These are phyloP conservation scores for Chaetomium sp. DNA, from an alignment of 2,329 filamentous ascomycete genomes.

Conservation along the genomic window DNA sequence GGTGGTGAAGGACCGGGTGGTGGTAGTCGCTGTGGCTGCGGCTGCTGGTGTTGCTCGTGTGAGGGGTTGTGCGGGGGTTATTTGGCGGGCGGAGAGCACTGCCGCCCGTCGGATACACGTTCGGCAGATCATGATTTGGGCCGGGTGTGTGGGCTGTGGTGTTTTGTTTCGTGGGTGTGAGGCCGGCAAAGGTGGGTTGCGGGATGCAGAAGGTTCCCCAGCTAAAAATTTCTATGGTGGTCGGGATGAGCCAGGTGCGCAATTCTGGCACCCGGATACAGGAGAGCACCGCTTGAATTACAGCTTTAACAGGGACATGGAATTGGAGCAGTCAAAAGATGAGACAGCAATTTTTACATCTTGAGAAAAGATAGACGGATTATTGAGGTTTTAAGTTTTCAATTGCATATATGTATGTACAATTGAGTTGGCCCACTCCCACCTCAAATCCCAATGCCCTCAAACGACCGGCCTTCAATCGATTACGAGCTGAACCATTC, in stretches of 20 bases:
- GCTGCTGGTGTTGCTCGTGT: not conserved
- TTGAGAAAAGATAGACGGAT: no score
- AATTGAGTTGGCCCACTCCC: not conserved
- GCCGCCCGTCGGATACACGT: constrained; percentile 46
- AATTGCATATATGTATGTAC: constrained; percentile 20
- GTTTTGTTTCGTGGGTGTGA: constrained; percentile 10
- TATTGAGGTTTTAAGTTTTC: constrained; percentile 5
- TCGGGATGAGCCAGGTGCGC: constrained; percentile 15
- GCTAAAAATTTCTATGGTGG: constrained; percentile 27
- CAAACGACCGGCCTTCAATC: no score
- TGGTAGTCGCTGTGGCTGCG: not conserved
- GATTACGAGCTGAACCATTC: no score
- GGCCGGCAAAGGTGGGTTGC: not conserved
- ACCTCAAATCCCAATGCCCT: no score
- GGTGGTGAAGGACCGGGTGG: constrained; percentile 33
- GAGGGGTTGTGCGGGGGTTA: constrained; percentile 25
- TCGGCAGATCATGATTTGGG: constrained; percentile 37
- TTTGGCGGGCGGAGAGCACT: constrained; percentile 22
- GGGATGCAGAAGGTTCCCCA: constrained; percentile 10
- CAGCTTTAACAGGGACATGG: not conserved
- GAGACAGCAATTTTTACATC: no score
- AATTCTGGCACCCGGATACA: constrained; percentile 10
- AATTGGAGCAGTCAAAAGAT: not conserved
- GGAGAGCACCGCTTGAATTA: not conserved
- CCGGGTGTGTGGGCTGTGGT: constrained; percentile 14